Base-by-base conservation (phyloP, 179 eudicot genomes). In the Beta corolliflora region DNA sequence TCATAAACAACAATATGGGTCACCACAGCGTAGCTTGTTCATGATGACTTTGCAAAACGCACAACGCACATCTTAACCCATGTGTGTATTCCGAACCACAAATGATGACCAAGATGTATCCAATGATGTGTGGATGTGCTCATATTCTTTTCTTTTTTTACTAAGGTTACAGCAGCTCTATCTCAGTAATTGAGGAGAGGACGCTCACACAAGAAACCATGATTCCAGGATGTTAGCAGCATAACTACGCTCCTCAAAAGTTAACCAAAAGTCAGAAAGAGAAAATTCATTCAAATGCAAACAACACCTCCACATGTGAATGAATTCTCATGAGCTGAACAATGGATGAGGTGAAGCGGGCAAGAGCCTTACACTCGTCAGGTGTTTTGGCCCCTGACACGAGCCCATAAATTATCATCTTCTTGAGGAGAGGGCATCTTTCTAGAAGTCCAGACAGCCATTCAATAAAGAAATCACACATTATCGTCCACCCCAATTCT, bases 391-490 rank as follows among this genome's bases (percentile, higher is more conserved):
- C 46, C 50, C 77, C 65, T 31, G 77, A 75, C 25, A 75, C 50
- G 36, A n/a, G 29, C 15, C 50, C 64, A 9, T 56, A 36, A 23
- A 75, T 56, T 36, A 55, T 16, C 64, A 75, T 31, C 50, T 75
- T 75, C 77, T 31, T 19, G 29, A 75, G 77, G 12, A 36, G 56
- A 75, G 77, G 77, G 77, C 77, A 75, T 56, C 65, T 75, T 75
- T 75, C 77, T 19, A 75, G 18, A 18, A 75, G 16, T 58, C 14
- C 52, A 56, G 77, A 55, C 52, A 75, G 16, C 77, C 77, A 75
- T 4, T 75, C 77, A 5, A 54, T 56, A 64, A 75, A 75, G 65
- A 75, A 52, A 75, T 75, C 65, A 75, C 8, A 55, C 10, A 75
- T 75, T 18, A n/a, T 3, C 7, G 52, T 56, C 77, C 77, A 73